These are phyloP conservation scores for Aureobasidium sp. DNA, from an alignment of 2,329 filamentous ascomycete species.

Conservation along the genomic window DNA sequence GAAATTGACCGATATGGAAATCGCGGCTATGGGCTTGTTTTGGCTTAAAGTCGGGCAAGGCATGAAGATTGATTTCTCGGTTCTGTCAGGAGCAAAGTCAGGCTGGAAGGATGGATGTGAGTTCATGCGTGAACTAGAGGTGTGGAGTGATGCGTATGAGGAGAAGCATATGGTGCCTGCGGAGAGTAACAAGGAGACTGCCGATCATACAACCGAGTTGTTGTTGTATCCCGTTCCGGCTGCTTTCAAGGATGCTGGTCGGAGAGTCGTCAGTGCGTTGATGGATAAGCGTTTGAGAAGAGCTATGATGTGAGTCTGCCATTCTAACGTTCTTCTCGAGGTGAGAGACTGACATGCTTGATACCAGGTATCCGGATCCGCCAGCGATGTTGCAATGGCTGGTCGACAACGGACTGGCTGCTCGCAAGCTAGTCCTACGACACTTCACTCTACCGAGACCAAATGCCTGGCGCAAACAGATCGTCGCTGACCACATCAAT, in stretches of 20 bases:
- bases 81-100: slow-evolving; percentile 34
- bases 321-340: too few relatives aligned
- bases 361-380: slow-evolving; percentile 31
- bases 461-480: slow-evolving; percentile 31
- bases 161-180: slow-evolving; percentile 46
- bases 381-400: slow-evolving; percentile 28
- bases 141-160: slow-evolving; percentile 54
- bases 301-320: slow-evolving; percentile 53
- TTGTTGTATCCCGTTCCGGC: slow-evolving; percentile 51
- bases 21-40: slow-evolving; percentile 56
- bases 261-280: slow-evolving; percentile 49
- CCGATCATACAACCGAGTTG: slow-evolving; percentile 53
- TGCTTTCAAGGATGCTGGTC: slow-evolving; percentile 39
- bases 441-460: slow-evolving; percentile 55
- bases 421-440: slow-evolving; percentile 51
- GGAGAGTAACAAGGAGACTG: slow-evolving; percentile 35
- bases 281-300: slow-evolving; percentile 58
- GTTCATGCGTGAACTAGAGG: slow-evolving; percentile 45
- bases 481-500: slow-evolving; percentile 43
- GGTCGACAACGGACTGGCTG: slow-evolving; percentile 42
- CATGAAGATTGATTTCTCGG: slow-evolving; percentile 53
- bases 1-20: slow-evolving; percentile 56
- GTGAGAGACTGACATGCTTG: slow-evolving; percentile 21
- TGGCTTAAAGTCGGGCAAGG: slow-evolving; percentile 67
- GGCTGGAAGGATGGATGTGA: slow-evolving; percentile 46